Percentiles rank a stretch among this genome's conserved stretches.
phyloP scores from a whole-genome alignment of 2,329 filamentous ascomycete genomes.

The Colletotrichum higginsianum region DNA sequence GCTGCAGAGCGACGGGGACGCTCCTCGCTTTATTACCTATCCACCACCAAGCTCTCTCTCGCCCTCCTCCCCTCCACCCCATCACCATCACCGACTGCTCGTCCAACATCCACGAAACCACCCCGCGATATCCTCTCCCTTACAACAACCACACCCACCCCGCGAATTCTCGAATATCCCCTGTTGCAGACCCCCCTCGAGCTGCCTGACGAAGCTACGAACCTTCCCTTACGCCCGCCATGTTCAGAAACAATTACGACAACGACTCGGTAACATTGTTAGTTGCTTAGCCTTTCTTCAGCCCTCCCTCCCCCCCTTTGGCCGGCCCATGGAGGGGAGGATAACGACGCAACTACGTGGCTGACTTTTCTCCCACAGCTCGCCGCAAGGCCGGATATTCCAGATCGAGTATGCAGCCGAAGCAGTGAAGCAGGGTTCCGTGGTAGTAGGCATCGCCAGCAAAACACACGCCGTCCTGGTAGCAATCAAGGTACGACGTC shows the following conservation, averaged over 20 bases:
- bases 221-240: slow-evolving; percentile 55
- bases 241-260: slow-evolving; percentile 99
- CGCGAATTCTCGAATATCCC: slow-evolving; percentile 9
- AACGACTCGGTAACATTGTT: slow-evolving; percentile 99
- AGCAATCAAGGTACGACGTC: slow-evolving; percentile 85
- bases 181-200: slow-evolving; percentile 3
- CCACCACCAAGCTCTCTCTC: slow-evolving; percentile 36
- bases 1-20: slow-evolving; percentile 35
- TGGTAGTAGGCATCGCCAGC: slow-evolving; percentile 96
- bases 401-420: slow-evolving; percentile 99
- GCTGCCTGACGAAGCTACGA: slow-evolving; percentile 42
- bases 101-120: slow-evolving; percentile 39
- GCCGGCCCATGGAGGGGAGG: background rate
- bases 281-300: slow-evolving; percentile 54
- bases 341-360: background rate
- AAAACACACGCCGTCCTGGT: slow-evolving; percentile 98
- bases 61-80: slow-evolving; percentile 4
- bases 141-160: background rate
- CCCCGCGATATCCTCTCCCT: slow-evolving; percentile 31
- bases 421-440: slow-evolving; percentile 98
- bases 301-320: slow-evolving; percentile 18
- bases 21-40: slow-evolving; percentile 30
- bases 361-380: slow-evolving; percentile 69
- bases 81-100: slow-evolving; percentile 35
- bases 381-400: slow-evolving; percentile 98